A percentile compares a stretch with the other conserved stretches of the same genome.
Evolutionary conservation across 352 stramenopile genomes (phyloP).

Genomic region (Phytophthora parvispora): DNA sequence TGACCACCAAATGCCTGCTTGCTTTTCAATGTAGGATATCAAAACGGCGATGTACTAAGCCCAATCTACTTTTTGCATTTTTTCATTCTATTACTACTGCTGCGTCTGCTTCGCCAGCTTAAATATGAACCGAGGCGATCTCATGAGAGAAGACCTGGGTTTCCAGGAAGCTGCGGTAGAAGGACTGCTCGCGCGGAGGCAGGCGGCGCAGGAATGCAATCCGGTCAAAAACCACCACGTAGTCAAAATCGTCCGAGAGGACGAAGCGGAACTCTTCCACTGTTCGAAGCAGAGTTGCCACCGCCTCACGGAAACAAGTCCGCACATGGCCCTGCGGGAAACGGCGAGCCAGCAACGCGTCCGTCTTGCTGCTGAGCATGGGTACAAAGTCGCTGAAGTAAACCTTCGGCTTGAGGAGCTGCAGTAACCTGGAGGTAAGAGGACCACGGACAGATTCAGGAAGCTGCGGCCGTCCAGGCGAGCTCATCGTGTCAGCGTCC

Average conservation of each 20-base stretch:
- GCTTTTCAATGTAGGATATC: slow-evolving; percentile 34
- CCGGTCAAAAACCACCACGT: slow-evolving; percentile 88
- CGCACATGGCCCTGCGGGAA: slow-evolving; percentile 76
- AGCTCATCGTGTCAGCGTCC: slow-evolving; percentile 69
- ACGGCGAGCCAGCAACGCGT: slow-evolving; percentile 29
- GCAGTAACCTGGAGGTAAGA: slow-evolving; percentile 59
- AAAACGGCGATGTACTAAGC: slow-evolving; percentile 24
- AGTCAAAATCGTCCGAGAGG: slow-evolving; percentile 90
- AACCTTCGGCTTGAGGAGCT: slow-evolving; percentile 78
- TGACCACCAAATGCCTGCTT: background rate
- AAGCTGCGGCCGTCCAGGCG: slow-evolving; percentile 48
- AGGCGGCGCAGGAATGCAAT: slow-evolving; percentile 72
- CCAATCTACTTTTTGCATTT: slow-evolving; percentile 34
- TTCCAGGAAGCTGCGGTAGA: slow-evolving; percentile 86
- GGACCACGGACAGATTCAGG: slow-evolving; percentile 53
- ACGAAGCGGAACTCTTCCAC: slow-evolving; percentile 88
- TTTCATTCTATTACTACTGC: slow-evolving; percentile 15
- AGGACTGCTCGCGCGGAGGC: slow-evolving; percentile 60
- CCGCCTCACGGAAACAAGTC: slow-evolving; percentile 60
- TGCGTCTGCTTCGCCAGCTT: slow-evolving; percentile 1
- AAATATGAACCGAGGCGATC: slow-evolving; percentile 75
- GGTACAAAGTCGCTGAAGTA: slow-evolving; percentile 85
- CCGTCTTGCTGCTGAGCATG: slow-evolving; percentile 52
- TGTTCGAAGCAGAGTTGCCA: slow-evolving; percentile 61
- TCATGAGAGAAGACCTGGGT: slow-evolving; percentile 90